Base-by-base conservation (phyloP, 352 stramenopile species). In the Albugo candida region DNA sequence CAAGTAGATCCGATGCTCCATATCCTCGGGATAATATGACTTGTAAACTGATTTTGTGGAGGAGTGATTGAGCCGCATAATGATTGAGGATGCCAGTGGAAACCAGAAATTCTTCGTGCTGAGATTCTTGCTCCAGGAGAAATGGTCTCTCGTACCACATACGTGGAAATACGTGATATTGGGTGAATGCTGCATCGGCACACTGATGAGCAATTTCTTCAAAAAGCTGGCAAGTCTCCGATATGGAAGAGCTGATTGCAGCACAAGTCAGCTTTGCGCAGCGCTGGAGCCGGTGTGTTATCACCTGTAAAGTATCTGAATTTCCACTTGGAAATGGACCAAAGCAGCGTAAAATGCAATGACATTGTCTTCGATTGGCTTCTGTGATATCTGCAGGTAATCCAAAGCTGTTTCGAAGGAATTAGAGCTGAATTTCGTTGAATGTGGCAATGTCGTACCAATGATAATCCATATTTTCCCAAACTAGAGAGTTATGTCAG, bases 141-240 rank as follows among this genome's bases (percentile, higher is more conserved):
- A 81, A 86, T 19, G 70, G 71, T 8, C 74, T 61, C 38, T 80
- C 65, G 39, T 76, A 86, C 74, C 74, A 86, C 54, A 86, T 60
- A 18, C 61, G 70, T 16, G 74, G 74, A 5, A 86, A 48, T 11
- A 67, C 60, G 13, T 63, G 61, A 35, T 70, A 50, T 0, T 56
- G 36, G 1, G 58, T 60, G 11, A 82, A 19, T 10, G 71, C 71
- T 18, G 40, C 43, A 27, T 79, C 60, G 1, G 70, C 65, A n/a
- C 74, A 81, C 6, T 60, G 39, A 24, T 83, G 64, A 21, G 83
- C 51, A 13, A 83, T 63, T 13, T 34, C 50, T 17, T 70, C 64
- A n/a, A 83, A 59, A 40, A 60, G 55, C 6, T 48, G 48, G 17
- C 65, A 58, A 5, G 57, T 62, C 49, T 74, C 69, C 16, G 63